Evolutionary conservation across 176 grass and related monocot genomes (phyloP), one percentile per base, ranked within the genome.

Genomic region (Musa troglodytarum): DNA sequence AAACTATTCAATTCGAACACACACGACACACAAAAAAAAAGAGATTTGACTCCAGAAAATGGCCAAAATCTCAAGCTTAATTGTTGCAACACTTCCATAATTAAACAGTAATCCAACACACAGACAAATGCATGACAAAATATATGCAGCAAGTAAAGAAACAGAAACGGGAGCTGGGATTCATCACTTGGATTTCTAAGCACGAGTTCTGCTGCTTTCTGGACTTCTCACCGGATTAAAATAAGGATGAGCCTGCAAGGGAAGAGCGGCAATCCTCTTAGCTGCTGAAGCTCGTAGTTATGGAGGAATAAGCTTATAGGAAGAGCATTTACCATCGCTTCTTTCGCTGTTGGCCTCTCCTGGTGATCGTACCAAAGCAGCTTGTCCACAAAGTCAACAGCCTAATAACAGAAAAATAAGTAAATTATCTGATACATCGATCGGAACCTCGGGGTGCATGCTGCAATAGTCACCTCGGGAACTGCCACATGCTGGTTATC

Each of bases 281-380:
- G 63, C 5, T 13, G 12, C 11, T 26, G 21, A 0, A 28, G 11
- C 23, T 28, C 63, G 29, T 21, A 26, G 51, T 70, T 50, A 50
- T 50, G 13, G 20, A 43, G 13, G 12, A 16, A 70, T 15, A 53
- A 34, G 19, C 8, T 43, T 69, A 26, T 14, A 70, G 9, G 7
- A 17, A 50, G 19, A 71, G 72, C 29, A 52, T 15, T 71, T 87
- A 97, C 88, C 90, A 97, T 97, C 26, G 88, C 86, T 81, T 93
- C 90, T 82, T 93, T 98, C 24, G 90, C 86, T 77, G 94, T 93
- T 68, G 77, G 88, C 79, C 94, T 85, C 89, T 93, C 90, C 19
- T 91, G 88, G 78, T 97, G 94, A 69, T 98, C 90, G 15, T 91
- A 98, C 7, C 80, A 82, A 23, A 98, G 84, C 49, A 97, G 86